A percentile compares a stretch with the other conserved stretches of the same genome.
phyloP scores from a whole-genome alignment of 2,329 filamentous ascomycete genomes.

The Claviceps capensis region DNA sequence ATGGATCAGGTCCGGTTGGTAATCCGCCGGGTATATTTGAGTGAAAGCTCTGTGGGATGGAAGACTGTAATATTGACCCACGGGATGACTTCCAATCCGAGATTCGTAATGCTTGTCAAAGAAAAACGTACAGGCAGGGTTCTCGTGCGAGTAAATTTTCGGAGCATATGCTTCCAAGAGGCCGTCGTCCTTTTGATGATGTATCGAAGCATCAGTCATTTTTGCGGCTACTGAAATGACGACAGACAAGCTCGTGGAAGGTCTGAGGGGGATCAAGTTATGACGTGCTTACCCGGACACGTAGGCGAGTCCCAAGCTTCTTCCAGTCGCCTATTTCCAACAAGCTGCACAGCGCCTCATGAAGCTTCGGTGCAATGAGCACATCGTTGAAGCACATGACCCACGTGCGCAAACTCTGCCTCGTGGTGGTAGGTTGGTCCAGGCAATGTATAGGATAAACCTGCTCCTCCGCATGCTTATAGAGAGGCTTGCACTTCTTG shows the following conservation, averaged over 20 bases:
- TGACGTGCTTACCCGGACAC: constrained; percentile 2
- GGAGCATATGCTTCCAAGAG: constrained; percentile 6
- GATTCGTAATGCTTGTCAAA: constrained; percentile 1
- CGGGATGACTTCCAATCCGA: constrained; percentile 1
- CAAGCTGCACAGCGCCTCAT: constrained; percentile 2
- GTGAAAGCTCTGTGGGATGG: constrained; percentile 4
- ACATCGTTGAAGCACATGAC: constrained; percentile 8
- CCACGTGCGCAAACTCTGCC: constrained; percentile 5
- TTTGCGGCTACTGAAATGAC: neutral
- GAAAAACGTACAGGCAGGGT: constrained; percentile 4
- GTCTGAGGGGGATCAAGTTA: neutral
- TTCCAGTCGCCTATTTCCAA: constrained; percentile 7
- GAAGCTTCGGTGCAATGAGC: constrained; percentile 2
- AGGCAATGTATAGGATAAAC: constrained; percentile 5
- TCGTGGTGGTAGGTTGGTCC: neutral
- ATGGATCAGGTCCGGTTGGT: neutral
- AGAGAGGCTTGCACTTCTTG: neutral
- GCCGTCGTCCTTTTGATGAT: constrained; percentile 1
- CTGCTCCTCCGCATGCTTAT: neutral
- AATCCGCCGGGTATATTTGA: constrained; percentile 1
- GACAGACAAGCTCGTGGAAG: neutral
- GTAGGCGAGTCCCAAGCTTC: constrained; percentile 4
- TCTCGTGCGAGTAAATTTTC: neutral
- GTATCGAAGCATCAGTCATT: neutral
- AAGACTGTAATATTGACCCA: constrained; percentile 1